These are phyloP conservation scores for Diaporthe citrichinensis DNA, from an alignment of 2,329 filamentous ascomycete species.

Conservation along the genomic window DNA sequence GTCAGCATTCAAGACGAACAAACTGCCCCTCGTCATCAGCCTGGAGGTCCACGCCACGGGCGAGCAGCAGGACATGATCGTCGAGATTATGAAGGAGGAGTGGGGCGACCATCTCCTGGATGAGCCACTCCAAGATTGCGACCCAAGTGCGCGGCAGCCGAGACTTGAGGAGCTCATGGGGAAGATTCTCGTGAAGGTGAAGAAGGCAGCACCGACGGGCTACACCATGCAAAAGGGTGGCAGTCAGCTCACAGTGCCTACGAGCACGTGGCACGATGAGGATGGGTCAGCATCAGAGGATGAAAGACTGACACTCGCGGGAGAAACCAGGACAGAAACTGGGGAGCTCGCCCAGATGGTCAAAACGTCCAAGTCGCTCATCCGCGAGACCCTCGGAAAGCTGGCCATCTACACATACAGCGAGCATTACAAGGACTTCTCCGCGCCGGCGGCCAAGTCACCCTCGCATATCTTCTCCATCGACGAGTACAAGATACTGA, in stretches of 20 bases:
- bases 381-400: constrained; percentile 79
- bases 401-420: constrained; percentile 90
- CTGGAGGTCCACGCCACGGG: constrained; percentile 89
- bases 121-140: constrained; percentile 61
- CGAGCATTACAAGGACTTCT: constrained; percentile 82
- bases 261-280: constrained; percentile 53
- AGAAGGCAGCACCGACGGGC: constrained; percentile 63
- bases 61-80: constrained; percentile 92
- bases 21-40: constrained; percentile 90
- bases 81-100: constrained; percentile 91
- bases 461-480: constrained; percentile 87
- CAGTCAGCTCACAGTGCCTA: constrained; percentile 51
- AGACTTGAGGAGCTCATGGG: constrained; percentile 78
- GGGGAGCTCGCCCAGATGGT: constrained; percentile 48
- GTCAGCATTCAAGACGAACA: constrained; percentile 81
- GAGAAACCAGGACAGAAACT: constrained; percentile 33
- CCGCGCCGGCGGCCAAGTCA: constrained; percentile 72
- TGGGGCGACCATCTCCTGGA: constrained; percentile 85
- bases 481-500: constrained; percentile 81
- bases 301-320: constrained; percentile 49
- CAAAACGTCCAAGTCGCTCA: constrained; percentile 69
- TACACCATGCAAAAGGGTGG: constrained; percentile 40
- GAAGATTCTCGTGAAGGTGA: constrained; percentile 90
- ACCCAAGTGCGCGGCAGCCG: constrained; percentile 72
- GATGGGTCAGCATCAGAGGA: constrained; percentile 61